Percentiles rank a stretch among this genome's conserved stretches.
phyloP scores from a whole-genome alignment of 768 basidiomycete genomes.

The Kwoniella europaea region DNA sequence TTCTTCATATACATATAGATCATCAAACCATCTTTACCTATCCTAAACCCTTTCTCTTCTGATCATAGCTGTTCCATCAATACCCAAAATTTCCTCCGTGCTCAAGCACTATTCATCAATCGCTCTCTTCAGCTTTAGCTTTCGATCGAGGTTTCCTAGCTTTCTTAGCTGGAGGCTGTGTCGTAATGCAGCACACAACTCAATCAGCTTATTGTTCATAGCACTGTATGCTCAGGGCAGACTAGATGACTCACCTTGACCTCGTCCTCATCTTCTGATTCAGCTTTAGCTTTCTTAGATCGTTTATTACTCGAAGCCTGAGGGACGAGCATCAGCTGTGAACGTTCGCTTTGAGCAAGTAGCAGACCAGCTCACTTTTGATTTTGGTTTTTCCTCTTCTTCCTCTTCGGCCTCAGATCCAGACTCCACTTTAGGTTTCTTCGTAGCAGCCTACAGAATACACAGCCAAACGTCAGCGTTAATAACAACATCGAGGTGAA shows the following conservation, averaged over 20 bases:
- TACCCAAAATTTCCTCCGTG: neutral
- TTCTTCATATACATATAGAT: neutral
- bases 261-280: conserved; percentile 27
- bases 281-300: conserved; percentile 27
- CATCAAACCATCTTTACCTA: neutral
- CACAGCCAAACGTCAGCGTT: too few species aligned
- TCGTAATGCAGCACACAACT: conserved; percentile 46
- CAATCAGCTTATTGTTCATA: too few species aligned
- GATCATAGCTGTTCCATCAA: too few species aligned
- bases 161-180: conserved; percentile 21
- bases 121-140: conserved; percentile 19
- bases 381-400: conserved; percentile 40
- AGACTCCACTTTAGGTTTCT: conserved; percentile 21
- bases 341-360: conserved; percentile 60
- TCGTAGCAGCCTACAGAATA: conserved; percentile 29
- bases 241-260: conserved; percentile 32
- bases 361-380: conserved; percentile 53
- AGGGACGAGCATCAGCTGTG: conserved; percentile 13
- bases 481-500: too few species aligned
- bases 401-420: conserved; percentile 57
- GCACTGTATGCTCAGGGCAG: too few species aligned
- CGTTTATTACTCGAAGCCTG: conserved; percentile 11
- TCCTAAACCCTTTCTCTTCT: neutral
- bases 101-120: neutral
- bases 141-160: conserved; percentile 27